Evolutionary conservation across 2,329 filamentous ascomycete species (phyloP), one percentile per base, ranked within the genome.

Genomic region (Colletotrichum abscissum): DNA sequence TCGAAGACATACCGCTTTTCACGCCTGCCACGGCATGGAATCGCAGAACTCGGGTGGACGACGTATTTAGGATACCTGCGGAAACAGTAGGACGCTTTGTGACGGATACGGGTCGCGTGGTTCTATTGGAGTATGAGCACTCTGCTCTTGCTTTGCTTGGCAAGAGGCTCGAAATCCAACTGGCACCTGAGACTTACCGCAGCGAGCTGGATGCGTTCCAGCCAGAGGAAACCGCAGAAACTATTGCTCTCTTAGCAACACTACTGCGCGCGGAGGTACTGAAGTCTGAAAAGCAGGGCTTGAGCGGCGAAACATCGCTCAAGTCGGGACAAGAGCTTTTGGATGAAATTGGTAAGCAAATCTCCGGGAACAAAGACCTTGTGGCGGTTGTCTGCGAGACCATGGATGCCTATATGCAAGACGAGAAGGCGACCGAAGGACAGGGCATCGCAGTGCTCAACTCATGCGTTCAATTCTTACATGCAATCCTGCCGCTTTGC

Each of bases 311-410:
- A 56, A 72, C 69, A 30, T 56, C 19, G 63, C 72, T 56, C 68
- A 77, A 84, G 68, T 77, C 81, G 4, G 84, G 84, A 0, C 75
- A 89, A 30, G 84, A 86, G 26, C 83, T 93, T 14, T 80, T 93
- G 42, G 86, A 88, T 46, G 90, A 91, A 69, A 79, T 81, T 7
- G 84, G 88, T 86, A 76, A 90, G 86, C 81, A 90, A 84, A 80
- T 89, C 81, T 74, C 85, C 87, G 75, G 89, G 46, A 91, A 89
- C 69, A 89, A 87, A 75, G 96, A 98, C 80, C 92, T 98, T 65
- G 89, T 97, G 65, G 91, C 90, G 12, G 90, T 98, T 55, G 86
- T 98, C 33, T 93, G 95, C 76, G 93, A 97, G 74, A 94, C 96
- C 1, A 92, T 98, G 77, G 97, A 98, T 76, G 88, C 88, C 71